phyloP scores from a whole-genome alignment of 148 eudicot genomes.

The Silene uniflora region DNA sequence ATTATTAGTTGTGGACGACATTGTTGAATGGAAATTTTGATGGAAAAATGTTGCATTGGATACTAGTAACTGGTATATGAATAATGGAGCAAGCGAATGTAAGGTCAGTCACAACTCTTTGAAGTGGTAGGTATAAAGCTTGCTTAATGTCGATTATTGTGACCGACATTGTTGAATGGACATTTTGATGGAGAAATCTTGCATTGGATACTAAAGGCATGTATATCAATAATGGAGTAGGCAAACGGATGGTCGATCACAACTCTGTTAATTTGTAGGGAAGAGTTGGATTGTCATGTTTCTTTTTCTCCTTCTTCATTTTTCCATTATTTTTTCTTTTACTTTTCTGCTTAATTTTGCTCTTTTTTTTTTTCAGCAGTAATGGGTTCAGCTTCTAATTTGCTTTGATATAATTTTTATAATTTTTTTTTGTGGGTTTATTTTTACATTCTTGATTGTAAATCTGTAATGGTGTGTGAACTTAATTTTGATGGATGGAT shows the following conservation, averaged over 20 bases:
- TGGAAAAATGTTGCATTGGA: no score
- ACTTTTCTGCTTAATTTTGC: neutral
- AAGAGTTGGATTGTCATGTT: neutral
- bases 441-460: neutral
- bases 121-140: no score
- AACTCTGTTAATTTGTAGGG: neutral
- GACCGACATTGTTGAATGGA: neutral
- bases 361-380: neutral
- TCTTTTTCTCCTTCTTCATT: neutral
- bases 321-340: neutral
- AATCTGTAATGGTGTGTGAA: neutral
- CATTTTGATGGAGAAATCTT: neutral
- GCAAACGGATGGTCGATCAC: neutral
- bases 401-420: constrained; percentile 1
- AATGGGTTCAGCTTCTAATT: neutral
- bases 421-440: constrained; percentile 6
- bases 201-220: neutral
- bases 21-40: no score
- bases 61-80: no score
- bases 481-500: neutral
- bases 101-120: no score
- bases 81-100: no score
- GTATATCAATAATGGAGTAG: neutral
- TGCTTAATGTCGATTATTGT: no score
- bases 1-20: no score